phyloP scores from a whole-genome alignment of 169 alveolate genomes.

The Eimeria necatrix region DNA sequence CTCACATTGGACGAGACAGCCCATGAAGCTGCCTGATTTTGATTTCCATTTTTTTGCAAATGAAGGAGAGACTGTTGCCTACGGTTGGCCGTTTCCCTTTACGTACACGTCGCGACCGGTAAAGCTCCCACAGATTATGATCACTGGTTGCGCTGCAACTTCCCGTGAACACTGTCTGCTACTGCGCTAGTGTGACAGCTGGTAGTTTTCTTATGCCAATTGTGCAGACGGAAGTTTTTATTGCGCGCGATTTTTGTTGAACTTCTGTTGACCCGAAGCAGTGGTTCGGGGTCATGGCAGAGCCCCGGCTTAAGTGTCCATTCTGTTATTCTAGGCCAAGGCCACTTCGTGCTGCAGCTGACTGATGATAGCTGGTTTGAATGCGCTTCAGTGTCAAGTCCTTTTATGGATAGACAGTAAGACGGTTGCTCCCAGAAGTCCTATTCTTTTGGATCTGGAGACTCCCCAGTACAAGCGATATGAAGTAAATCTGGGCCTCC shows the following conservation, averaged over 20 bases:
- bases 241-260: neutral
- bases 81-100: constrained; percentile 93
- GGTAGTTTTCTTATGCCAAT: neutral
- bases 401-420: constrained; percentile 89
- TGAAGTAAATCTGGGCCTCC: constrained; percentile 78
- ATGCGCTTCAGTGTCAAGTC: constrained; percentile 81
- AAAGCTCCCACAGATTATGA: neutral
- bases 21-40: constrained; percentile 59
- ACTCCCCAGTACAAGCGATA: constrained; percentile 79
- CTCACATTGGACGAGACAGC: constrained; percentile 17
- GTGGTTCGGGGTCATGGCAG: neutral
- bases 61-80: constrained; percentile 87
- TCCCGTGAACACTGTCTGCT: neutral
- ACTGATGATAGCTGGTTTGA: neutral
- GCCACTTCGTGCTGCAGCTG: constrained; percentile 62
- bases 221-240: neutral
- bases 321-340: too few relatives aligned
- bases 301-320: neutral
- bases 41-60: constrained; percentile 84
- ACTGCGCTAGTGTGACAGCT: neutral
- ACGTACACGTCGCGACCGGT: constrained; percentile 87
- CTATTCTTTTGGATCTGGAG: constrained; percentile 88
- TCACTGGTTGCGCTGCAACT: neutral
- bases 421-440: constrained; percentile 89
- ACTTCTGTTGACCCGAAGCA: neutral